Evolutionary conservation across 2,329 filamentous ascomycete genomes (phyloP), one percentile per base, ranked within the genome.

Genomic region (Nothophaeocryptopus gaeumannii): DNA sequence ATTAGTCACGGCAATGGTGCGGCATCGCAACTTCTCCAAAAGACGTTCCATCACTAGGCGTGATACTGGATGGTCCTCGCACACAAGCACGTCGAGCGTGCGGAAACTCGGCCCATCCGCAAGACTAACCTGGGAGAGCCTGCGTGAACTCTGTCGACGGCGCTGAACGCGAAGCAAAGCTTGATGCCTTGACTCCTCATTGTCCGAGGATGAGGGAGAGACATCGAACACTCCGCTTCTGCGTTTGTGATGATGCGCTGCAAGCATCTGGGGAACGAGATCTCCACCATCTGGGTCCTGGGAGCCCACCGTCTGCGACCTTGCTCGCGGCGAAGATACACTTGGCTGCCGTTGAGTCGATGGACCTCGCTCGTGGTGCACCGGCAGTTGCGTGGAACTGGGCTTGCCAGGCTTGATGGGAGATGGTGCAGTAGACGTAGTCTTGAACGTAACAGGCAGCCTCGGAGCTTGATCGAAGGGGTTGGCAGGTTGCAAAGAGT

Each of bases 31-130:
- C 72, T 97, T 99, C 69, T 99, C 93, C 45, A 99, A 79, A 7
- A 99, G 75, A 62, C 95, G 93, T 67, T 99, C 93, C 92, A 99
- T 97, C n/a, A 99, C 92, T 75, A 99, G 84, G 15, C 92, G 83
- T 5, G 93, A 96, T 3, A 99, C 92, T 0, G 93, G 93, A 67
- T 99, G 93, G 63, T 99, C 93, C 72, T 99, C 93, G 67, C 93
- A 97, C 44, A 99, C 95, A 44, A 99, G 77, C 5, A 99, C 87
- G 69, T 99, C 93, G 44, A 99, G 73, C 2, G 93, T 90, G 29
- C 93, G 82, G 72, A 96, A 99, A 32, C 85, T 81, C 2, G 93
- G 93, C 0, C 86, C 86, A 45, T 92, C 90, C 35, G 86, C 81
- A 33, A 95, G 77, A 43, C 85, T 91, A 63, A 97, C 91, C 63